Percentiles rank a stretch among this genome's conserved stretches.
phyloP scores from a whole-genome alignment of 2,329 filamentous ascomycete genomes.

The Fonsecaea pedrosoi region DNA sequence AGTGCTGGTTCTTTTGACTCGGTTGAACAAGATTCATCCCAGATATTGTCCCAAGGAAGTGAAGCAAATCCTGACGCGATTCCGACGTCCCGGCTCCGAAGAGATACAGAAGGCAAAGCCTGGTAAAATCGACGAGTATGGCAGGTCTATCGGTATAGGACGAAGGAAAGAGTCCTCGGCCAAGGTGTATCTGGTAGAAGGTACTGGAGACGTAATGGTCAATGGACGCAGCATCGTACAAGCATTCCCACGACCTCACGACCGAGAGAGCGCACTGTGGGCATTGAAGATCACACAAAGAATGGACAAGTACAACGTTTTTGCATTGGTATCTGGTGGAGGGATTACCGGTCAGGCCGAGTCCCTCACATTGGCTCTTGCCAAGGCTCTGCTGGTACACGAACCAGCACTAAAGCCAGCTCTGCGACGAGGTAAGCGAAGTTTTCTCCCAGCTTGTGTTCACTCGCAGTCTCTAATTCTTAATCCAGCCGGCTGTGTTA shows the following conservation, averaged over 20 bases:
- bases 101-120: conserved; percentile 68
- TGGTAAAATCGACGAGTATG: conserved; percentile 74
- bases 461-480: conserved; percentile 29
- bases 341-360: conserved; percentile 96
- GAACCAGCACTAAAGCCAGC: conserved; percentile 90
- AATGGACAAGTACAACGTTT: conserved; percentile 96
- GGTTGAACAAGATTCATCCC: conserved; percentile 85
- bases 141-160: conserved; percentile 79
- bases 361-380: conserved; percentile 86
- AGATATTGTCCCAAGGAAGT: conserved; percentile 75
- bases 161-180: conserved; percentile 87
- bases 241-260: conserved; percentile 85
- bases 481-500: conserved; percentile 81
- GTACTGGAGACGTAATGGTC: conserved; percentile 84
- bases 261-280: conserved; percentile 94
- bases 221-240: conserved; percentile 87
- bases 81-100: conserved; percentile 77
- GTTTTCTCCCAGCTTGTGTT: conserved; percentile 11
- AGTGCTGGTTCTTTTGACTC: conserved; percentile 76
- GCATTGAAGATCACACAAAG: conserved; percentile 80
- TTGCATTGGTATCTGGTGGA: conserved; percentile 81
- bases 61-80: conserved; percentile 67
- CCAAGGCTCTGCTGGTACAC: conserved; percentile 85
- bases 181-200: conserved; percentile 87
- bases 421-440: conserved; percentile 80